Percentiles rank a stretch among this genome's conserved stretches.
Evolutionary conservation across 148 eudicot genomes (phyloP).

Genomic region (Heliosperma pusillum): DNA sequence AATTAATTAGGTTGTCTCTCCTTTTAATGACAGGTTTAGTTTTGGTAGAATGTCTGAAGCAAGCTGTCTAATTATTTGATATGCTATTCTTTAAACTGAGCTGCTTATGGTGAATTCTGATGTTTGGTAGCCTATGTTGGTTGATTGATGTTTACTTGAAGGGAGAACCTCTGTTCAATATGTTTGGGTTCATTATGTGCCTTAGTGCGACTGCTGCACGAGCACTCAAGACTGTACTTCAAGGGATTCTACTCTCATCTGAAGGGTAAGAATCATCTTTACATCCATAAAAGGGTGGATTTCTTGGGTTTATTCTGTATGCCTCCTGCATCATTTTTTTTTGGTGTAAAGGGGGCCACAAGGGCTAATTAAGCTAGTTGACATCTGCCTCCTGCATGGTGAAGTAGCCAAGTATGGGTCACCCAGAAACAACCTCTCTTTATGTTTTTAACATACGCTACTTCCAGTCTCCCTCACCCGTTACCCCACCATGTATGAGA

Average conservation of each 20-base stretch:
- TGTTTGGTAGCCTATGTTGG: conserved; percentile 7
- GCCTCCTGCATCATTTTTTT: no score
- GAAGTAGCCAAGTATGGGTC: neutral
- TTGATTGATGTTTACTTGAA: conserved; percentile 3
- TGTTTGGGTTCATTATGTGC: conserved; percentile 87
- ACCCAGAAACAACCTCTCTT: neutral
- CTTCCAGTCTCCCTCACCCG: neutral
- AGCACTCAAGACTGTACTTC: conserved; percentile 80
- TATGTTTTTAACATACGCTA: neutral
- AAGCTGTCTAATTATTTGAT: neutral
- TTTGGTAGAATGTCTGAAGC: conserved; percentile 7
- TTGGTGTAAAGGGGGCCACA: no score
- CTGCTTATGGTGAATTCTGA: neutral
- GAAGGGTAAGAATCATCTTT: conserved; percentile 52
- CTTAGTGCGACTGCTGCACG: conserved; percentile 92
- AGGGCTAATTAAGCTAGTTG: no score
- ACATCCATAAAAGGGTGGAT: neutral
- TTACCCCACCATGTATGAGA: neutral
- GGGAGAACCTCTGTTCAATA: conserved; percentile 62
- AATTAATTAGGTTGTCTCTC: neutral
- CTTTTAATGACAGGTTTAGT: neutral
- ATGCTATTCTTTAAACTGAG: neutral
- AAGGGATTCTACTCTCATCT: conserved; percentile 81
- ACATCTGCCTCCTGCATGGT: neutral
- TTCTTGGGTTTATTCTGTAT: neutral